Evolutionary conservation across 805 yeast species (phyloP), one percentile per base, ranked within the genome.

Genomic region (Clavispora santaluciae): DNA sequence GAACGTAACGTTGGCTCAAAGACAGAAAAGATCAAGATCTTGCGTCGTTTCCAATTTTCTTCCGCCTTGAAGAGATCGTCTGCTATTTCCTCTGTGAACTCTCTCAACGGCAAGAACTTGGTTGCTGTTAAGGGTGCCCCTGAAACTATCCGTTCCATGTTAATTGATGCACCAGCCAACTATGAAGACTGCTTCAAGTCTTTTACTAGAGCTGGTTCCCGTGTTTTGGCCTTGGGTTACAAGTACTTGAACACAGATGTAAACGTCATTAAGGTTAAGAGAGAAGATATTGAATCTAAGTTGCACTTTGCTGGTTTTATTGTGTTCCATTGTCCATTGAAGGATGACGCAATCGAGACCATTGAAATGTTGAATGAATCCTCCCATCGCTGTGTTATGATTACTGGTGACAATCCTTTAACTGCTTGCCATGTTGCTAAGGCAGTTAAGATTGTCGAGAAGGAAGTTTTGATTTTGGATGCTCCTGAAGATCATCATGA

Each of bases 71-170:
- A 93, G 64, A 83, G 99, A 67, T 91, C 98, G 5, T 77, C 96
- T n/a, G 77, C 95, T 22, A 79, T 90, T 52, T 83, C 95, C 21
- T 65, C 69, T 31, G 61, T 78, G 39, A 72, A 72, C 50, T 64
- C 76, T 22, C 38, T 66, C 16, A 67, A 66, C 12, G 70, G 72
- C 41, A 60, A 61, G 50, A 67, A 79, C 42, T 73, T 88, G 49
- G 93, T 89, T 35, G 83, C 95, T 49, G 95, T 82, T 33, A 93
- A 93, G 67, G 99, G 99, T 73, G 99, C 99, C 1, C 99, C 99
- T 4, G 99, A 93, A 67, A 93, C 97, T 15, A 80, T 93, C 53
- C 81, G 82, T 59, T 74, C 71, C 43, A 87, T 93, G 86, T 66
- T 93, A 46, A 53, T 62, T 33, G 70, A 69, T 35, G 79, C 85